Base-by-base conservation (phyloP, 2,329 filamentous ascomycete genomes). In the Claviceps arundinis region DNA sequence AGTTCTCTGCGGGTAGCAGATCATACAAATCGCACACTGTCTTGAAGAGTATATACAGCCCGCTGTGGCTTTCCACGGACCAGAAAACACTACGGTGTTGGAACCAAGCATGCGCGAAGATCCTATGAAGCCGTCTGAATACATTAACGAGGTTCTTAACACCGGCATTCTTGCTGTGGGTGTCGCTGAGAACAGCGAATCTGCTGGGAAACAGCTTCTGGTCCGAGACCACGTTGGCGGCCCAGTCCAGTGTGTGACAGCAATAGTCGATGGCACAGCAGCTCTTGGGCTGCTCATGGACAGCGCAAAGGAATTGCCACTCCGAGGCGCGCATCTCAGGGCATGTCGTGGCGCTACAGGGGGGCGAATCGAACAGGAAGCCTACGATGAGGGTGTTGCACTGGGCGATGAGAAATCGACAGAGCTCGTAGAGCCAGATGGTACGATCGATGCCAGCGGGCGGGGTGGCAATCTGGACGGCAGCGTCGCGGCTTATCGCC, bases 181-280 rank as follows among this genome's bases (percentile, higher is more conserved):
- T 73, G 64, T 78, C 77, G 52, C 68, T 71, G 30, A 75, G 61
- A 8, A 78, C 70, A 50, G 79, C 76, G 57, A 95, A 80, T 50
- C 93, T 81, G 60, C 88, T 95, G 0, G 93, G 91, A 65, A 98
- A 98, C 64, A 93, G 86, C 73, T 96, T 96, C 51, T 89, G 87
- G 61, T 89, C 93, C 2, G 91, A 95, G 53, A 98, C 83, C 19
- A 91, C 87, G 62, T 94, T 95, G 53, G 89, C 90, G 2, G 93
- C 93, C 89, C 91, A 97, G 71, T 98, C 93, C 44, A 98, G 82
- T 0, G 93, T 98, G 66, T 98, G 93, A 67, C 91, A 97, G 76
- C 90, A 96, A 72, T 98, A 98, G 70, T 98, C 93, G 64, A 98
- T 96, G 50, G 93, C 93, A 68, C 91, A 96, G 73, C 93, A 98